Base-by-base conservation (phyloP, 2,329 filamentous ascomycete genomes). In the Westerdykella ornata region DNA sequence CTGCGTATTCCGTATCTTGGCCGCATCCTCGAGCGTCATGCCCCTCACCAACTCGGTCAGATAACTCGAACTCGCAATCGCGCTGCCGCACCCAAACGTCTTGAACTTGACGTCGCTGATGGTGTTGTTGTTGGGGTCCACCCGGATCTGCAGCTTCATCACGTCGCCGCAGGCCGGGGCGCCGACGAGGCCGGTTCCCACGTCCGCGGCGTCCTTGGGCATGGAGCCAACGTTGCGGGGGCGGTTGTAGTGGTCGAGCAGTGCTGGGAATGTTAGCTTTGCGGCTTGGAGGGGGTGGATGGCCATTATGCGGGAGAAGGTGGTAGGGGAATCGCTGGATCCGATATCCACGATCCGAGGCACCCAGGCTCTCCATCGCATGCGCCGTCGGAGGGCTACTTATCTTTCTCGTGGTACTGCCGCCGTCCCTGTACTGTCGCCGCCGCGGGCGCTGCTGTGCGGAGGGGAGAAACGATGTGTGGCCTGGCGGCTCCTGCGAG, bases 71-170 rank as follows among this genome's bases (percentile, higher is more conserved):
- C 85, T 90, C 33, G 92, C 92, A 68, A 98, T 98, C 51, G 92
- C 92, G 20, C 83, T 88, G 41, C 89, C 89, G 66, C 89, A 96
- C 38, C 89, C 89, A 63, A 96, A 96, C 0, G 89, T 96, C 81
- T 96, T 96, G 80, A 96, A 96, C 71, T 94, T 92, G 65, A 94
- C 89, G 57, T 96, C 90, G 57, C 82, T 82, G 65, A 96, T 96
- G 55, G 82, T 90, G 67, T 92, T 86, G 59, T 81, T 87, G 56
- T 84, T 76, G 51, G 86, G 85, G 70, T 96, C 88, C 58, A 96
- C 89, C 44, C 87, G 83, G 69, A 94, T 94, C 72, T 94, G 86
- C 26, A 94, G 77, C 69, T 92, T 92, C 85, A 94, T 94, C 46
- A 94, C 88, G 67, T 94, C 88, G 68, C 88, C 88, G 63, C 86